Base-by-base conservation (phyloP, 129 eudicot genomes). In the Ambrosia trifida region DNA sequence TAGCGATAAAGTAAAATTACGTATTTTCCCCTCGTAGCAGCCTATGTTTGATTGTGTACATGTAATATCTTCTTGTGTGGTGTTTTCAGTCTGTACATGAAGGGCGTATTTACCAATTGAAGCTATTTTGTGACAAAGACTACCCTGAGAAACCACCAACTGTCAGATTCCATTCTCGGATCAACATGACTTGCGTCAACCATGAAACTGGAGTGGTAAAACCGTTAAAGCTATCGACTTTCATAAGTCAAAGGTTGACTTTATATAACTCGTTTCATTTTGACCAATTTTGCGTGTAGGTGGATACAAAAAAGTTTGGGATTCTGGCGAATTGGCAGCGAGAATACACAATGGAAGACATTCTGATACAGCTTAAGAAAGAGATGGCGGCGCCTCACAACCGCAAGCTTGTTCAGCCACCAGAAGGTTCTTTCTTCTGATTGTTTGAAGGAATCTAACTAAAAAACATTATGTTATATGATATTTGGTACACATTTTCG, bases 261-360 rank as follows among this genome's bases (percentile, higher is more conserved):
- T 68, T 49, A 3, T 68, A 2, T 50, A 31, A 32, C 12, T 2
- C 13, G 32, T 11, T 4, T 28, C 35, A 60, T 60, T 57, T 33
- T 62, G 67, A 62, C 30, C 14, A 14, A 47, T 58, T 11, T 14
- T 44, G 57, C 11, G 56, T 58, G 32, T 64, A 78, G 82, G 82
- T 78, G 69, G 82, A 78, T 28, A 11, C 77, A 41, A 78, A 78
- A 66, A 70, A 70, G 72, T 78, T 78, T 53, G 72, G 77, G 32
- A 78, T 78, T 30, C n/a, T 77, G 76, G 71, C 76, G 20, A 77
- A 78, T 71, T 78, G 76, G 77, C 76, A 78, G 69, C 40, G 82
- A 19, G 82, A 78, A 62, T 78, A 70, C 72, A 78, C 47, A 17
- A 78, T 78, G 82, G 82, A 78, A 70, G 69, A 47, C 60, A 77